These are phyloP conservation scores for Neurospora sp. DNA, from an alignment of 495 filamentous ascomycete species.

Conservation along the genomic window DNA sequence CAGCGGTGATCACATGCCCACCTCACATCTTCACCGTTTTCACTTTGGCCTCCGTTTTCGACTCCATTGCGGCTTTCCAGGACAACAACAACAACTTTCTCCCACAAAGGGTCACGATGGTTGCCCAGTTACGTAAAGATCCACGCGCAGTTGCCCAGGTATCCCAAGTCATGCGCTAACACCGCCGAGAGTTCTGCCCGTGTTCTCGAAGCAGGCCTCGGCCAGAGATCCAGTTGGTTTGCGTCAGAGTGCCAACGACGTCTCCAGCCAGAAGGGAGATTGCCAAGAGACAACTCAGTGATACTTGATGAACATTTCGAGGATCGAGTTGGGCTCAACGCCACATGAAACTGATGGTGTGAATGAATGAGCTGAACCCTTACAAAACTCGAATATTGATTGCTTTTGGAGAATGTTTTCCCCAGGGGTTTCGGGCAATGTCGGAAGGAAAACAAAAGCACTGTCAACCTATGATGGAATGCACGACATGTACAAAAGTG, in stretches of 20 bases:
- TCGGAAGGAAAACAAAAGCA: constrained; percentile 10
- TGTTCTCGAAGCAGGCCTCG: neutral
- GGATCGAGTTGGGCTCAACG: neutral
- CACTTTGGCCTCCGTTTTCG: neutral
- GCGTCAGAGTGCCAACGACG: neutral
- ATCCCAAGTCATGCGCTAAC: constrained; percentile 5
- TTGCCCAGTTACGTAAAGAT: constrained; percentile 18
- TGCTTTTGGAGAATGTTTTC: neutral
- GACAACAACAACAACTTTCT: neutral
- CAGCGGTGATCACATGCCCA: constrained; percentile 15
- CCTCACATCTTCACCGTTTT: neutral
- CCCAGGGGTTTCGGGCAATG: constrained; percentile 16
- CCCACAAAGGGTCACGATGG: constrained; percentile 9
- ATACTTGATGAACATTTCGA: neutral
- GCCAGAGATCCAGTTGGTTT: neutral
- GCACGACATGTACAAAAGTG: neutral
- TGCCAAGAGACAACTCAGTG: neutral
- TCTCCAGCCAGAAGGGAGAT: neutral
- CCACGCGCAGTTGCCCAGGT: constrained; percentile 3
- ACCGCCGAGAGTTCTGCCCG: neutral
- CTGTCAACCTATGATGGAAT: constrained; percentile 17
- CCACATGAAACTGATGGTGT: neutral
- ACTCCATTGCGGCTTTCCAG: neutral
- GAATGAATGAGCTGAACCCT: neutral
- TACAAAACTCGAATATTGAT: neutral